Evolutionary conservation across 495 filamentous ascomycete genomes (phyloP).

Genomic region (Friedmanniomyces endolithicus): DNA sequence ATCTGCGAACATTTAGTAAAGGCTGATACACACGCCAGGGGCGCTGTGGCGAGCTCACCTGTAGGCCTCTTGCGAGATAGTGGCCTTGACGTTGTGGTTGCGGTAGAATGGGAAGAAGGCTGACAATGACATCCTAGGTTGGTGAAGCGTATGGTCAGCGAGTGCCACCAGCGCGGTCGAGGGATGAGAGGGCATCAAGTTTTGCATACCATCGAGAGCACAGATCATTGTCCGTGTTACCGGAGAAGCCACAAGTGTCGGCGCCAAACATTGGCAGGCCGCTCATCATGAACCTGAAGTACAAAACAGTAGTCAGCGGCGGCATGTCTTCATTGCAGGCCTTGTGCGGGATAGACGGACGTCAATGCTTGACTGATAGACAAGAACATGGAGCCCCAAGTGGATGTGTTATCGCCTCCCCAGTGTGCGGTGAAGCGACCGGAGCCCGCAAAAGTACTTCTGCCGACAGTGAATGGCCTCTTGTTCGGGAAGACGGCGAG

Average conservation of each 20-base stretch:
- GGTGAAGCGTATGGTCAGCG: too few species aligned
- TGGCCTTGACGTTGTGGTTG: constrained; percentile 60
- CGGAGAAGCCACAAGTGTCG: constrained; percentile 69
- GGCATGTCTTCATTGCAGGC: too few species aligned
- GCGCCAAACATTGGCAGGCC: constrained; percentile 76
- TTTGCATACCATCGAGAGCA: constrained; percentile 50
- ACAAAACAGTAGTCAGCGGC: too few species aligned
- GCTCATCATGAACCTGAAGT: constrained; percentile 63
- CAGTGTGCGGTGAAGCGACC: constrained; percentile 42
- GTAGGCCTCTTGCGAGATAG: constrained; percentile 64
- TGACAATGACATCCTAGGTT: constrained; percentile 54
- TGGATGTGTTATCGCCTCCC: constrained; percentile 64
- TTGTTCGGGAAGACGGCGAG: constrained; percentile 8
- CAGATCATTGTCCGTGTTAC: constrained; percentile 57
- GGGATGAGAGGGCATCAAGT: too few species aligned
- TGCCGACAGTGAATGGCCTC: constrained; percentile 15
- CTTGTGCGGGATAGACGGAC: constrained; percentile 30
- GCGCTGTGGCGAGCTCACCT: constrained; percentile 4
- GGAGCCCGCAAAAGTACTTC: constrained; percentile 14
- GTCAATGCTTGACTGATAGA: constrained; percentile 54
- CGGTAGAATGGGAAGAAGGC: constrained; percentile 87
- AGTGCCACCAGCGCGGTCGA: too few species aligned
- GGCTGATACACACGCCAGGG: too few species aligned
- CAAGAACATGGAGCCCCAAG: constrained; percentile 16
- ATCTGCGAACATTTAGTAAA: constrained; percentile 38